A percentile compares a stretch with the other conserved stretches of the same genome.
Evolutionary conservation across 768 basidiomycete genomes (phyloP).

Genomic region (Termitomyces heimii): DNA sequence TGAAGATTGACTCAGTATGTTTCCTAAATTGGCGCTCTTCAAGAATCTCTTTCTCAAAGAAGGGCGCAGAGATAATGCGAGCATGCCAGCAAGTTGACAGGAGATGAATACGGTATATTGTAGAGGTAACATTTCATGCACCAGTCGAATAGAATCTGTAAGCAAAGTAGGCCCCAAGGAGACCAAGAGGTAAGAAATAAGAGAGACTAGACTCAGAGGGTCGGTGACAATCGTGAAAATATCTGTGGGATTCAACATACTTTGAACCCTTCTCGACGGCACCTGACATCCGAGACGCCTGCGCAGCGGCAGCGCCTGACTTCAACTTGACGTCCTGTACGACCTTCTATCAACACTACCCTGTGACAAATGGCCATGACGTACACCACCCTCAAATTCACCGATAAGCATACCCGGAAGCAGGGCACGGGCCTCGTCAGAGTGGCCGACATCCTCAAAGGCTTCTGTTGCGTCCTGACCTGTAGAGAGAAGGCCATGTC

Average conservation of each 20-base stretch:
- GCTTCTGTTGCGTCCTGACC: constrained; percentile 96
- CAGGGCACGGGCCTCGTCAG: constrained; percentile 90
- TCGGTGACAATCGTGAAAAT: constrained; percentile 7
- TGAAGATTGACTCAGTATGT: constrained; percentile 3
- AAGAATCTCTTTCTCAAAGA: neutral
- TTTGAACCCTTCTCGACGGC: constrained; percentile 67
- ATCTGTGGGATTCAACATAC: constrained; percentile 30
- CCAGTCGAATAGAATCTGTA: constrained; percentile 69
- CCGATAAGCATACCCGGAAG: constrained; percentile 78
- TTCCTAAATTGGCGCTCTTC: constrained; percentile 1
- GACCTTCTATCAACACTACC: constrained; percentile 1
- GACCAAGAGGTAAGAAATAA: constrained; percentile 78
- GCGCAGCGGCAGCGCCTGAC: constrained; percentile 42
- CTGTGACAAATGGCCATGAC: constrained; percentile 33
- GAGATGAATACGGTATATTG: constrained; percentile 11
- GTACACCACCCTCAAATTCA: constrained; percentile 64
- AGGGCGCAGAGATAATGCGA: neutral
- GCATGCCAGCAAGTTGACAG: constrained; percentile 1
- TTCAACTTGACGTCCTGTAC: constrained; percentile 47
- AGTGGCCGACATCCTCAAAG: constrained; percentile 99
- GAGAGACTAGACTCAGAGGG: constrained; percentile 42
- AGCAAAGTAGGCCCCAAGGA: constrained; percentile 83
- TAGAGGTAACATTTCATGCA: constrained; percentile 24
- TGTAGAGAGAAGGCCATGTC: constrained; percentile 24
- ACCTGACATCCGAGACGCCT: constrained; percentile 35